Evolutionary conservation across 768 basidiomycete genomes (phyloP).

Genomic region (Gelatoporia subvermispora): DNA sequence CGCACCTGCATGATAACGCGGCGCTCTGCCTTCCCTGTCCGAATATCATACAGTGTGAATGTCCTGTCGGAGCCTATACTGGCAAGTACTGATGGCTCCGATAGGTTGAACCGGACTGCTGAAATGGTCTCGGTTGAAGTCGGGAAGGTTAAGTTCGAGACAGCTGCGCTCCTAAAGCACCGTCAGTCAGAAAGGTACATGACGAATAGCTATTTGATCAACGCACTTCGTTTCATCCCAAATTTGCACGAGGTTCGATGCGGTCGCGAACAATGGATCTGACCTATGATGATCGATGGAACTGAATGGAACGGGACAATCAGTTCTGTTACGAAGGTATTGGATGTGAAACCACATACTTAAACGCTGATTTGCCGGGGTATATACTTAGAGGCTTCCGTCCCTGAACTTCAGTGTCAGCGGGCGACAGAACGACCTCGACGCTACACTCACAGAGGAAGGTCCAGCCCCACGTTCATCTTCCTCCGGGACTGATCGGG

Average conservation of each 20-base stretch:
- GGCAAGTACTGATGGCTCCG: constrained; percentile 92
- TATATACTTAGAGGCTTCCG: constrained; percentile 72
- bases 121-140: constrained; percentile 86
- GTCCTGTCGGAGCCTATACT: constrained; percentile 93
- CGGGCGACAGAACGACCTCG: too few relatives aligned
- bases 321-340: neutral
- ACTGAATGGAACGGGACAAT: constrained; percentile 34
- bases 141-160: constrained; percentile 85
- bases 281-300: constrained; percentile 92
- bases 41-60: constrained; percentile 93
- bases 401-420: constrained; percentile 12
- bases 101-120: constrained; percentile 86
- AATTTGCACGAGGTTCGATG: constrained; percentile 88
- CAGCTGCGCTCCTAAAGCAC: constrained; percentile 61
- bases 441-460: constrained; percentile 30
- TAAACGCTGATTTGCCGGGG: constrained; percentile 84
- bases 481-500: constrained; percentile 16
- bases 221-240: constrained; percentile 97
- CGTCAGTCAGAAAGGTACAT: neutral
- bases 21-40: constrained; percentile 94
- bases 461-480: constrained; percentile 30
- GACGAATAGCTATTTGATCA: neutral
- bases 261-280: constrained; percentile 89
- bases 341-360: constrained; percentile 45
- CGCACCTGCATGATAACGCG: constrained; percentile 84